Conservation (phyloP, 306 rosid species). For the Lathyrus sativus region DNA sequence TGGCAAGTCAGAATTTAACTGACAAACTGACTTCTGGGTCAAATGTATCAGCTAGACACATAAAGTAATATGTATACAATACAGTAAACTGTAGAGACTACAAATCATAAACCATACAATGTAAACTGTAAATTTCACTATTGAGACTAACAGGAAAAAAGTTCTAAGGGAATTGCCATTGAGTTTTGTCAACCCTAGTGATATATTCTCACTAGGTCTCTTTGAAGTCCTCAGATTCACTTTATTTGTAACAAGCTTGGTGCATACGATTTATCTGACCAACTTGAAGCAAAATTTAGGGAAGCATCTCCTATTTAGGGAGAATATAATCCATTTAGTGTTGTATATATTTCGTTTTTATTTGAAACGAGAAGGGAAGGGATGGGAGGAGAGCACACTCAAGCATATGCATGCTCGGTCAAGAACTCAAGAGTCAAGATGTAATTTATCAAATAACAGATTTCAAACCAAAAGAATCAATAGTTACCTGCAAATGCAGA, state of each 20-base stretch:
- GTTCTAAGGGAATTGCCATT: background rate
- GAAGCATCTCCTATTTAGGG: background rate
- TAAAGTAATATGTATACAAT: too few species aligned
- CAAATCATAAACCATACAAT: too few species aligned
- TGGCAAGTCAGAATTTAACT: background rate
- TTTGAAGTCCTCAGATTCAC: background rate
- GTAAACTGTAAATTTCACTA: too few species aligned
- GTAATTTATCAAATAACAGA: slow-evolving; percentile 24
- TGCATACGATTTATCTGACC: background rate
- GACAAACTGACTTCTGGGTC: background rate
- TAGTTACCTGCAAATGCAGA: slow-evolving; percentile 89
- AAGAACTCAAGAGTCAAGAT: slow-evolving; percentile 16
- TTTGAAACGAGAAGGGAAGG: slow-evolving; percentile 3
- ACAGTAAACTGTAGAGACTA: too few species aligned
- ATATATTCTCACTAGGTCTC: background rate
- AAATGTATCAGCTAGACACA: too few species aligned
- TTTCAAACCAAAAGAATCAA: slow-evolving; percentile 27
- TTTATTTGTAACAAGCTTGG: background rate
- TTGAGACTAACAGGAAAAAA: background rate
- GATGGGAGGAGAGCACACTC: background rate
- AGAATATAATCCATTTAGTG: slow-evolving; percentile 5
- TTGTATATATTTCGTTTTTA: background rate
- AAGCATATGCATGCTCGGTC: slow-evolving; percentile 6
- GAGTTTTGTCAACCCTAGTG: background rate
- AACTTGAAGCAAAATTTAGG: background rate